These are phyloP conservation scores for Suillus occidentalis DNA, from an alignment of 768 basidiomycete genomes.

Conservation along the genomic window DNA sequence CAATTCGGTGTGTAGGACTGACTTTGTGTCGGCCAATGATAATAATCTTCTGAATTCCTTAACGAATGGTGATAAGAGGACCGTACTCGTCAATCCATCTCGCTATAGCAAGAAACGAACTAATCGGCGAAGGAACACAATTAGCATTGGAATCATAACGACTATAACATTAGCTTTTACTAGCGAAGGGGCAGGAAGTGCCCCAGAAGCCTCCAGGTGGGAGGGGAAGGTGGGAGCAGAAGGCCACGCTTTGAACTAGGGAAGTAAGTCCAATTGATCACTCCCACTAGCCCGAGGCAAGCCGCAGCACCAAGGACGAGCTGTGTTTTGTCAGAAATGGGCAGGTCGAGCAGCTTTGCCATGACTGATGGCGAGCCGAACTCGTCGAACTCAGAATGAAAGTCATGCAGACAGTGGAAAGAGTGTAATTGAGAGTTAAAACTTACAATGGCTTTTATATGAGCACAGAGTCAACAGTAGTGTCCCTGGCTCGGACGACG, in stretches of 20 bases:
- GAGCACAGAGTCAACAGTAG: too few relatives aligned
- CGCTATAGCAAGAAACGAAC: neutral
- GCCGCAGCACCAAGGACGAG: neutral
- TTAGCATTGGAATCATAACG: neutral
- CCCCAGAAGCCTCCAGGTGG: neutral
- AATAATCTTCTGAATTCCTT: constrained; percentile 21
- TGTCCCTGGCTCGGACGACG: too few relatives aligned
- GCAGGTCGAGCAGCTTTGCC: neutral
- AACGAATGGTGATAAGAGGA: constrained; percentile 23
- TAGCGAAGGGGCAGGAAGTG: neutral
- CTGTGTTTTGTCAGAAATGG: neutral
- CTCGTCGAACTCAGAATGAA: too few relatives aligned
- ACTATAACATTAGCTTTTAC: neutral
- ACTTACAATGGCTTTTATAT: too few relatives aligned
- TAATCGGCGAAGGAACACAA: neutral
- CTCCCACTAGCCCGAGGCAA: neutral
- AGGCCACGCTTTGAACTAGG: neutral
- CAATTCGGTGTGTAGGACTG: neutral
- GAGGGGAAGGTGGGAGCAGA: neutral
- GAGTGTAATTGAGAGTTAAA: too few relatives aligned
- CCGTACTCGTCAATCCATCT: constrained; percentile 26
- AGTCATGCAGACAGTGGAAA: too few relatives aligned
- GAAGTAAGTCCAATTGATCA: too few relatives aligned
- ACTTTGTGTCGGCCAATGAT: constrained; percentile 27
- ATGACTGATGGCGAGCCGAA: too few relatives aligned